Conservation (phyloP, 2,329 filamentous ascomycete species). For the Alternaria sp. region DNA sequence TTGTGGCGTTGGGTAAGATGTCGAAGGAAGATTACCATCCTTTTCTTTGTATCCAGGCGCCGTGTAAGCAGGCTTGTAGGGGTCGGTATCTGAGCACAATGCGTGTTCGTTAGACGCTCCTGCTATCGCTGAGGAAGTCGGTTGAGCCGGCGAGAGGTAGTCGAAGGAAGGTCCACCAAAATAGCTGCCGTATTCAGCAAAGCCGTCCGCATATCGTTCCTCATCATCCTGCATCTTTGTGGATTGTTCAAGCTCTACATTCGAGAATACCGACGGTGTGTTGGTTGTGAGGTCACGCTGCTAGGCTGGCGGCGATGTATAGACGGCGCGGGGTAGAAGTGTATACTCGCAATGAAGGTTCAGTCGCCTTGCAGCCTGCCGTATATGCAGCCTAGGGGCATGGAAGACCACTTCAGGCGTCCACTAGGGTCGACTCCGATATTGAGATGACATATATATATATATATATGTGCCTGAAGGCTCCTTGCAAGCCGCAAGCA, state of each 20-base stretch:
- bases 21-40: conserved; percentile 4
- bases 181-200: conserved; percentile 16
- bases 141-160: conserved; percentile 15
- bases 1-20: conserved; percentile 1
- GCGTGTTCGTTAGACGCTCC: neutral
- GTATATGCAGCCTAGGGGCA: neutral
- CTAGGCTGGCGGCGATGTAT: neutral
- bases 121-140: conserved; percentile 3
- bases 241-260: neutral
- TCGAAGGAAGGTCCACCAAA: conserved; percentile 17
- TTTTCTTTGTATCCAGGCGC: conserved; percentile 11
- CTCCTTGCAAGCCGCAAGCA: neutral
- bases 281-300: neutral
- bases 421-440: neutral
- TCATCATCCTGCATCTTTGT: conserved; percentile 16
- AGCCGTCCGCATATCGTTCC: conserved; percentile 16
- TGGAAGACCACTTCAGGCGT: neutral
- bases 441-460: neutral
- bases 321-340: neutral
- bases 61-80: conserved; percentile 22
- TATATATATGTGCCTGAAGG: neutral
- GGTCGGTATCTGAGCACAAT: neutral
- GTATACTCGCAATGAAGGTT: neutral
- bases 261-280: neutral
- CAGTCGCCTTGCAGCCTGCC: neutral